Evolutionary conservation across 2,329 filamentous ascomycete genomes (phyloP), one percentile per base, ranked within the genome.

Genomic region (Monosporascus sp.): DNA sequence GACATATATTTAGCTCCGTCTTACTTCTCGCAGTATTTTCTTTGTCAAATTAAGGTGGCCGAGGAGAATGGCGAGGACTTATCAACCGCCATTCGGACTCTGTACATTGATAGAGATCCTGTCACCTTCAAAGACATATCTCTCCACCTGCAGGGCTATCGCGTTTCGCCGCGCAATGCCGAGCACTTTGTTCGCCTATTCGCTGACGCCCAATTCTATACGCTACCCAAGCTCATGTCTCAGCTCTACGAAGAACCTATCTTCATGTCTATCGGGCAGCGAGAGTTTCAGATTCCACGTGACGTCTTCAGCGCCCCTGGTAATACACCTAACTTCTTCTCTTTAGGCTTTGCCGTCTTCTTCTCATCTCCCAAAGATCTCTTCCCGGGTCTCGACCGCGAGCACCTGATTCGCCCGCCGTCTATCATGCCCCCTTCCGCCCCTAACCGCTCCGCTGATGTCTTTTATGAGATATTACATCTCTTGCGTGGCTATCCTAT

Each of bases 91-190:
- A 75, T 96, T 54, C 85, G 88, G 60, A 96, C 93, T 0, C 78
- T 97, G 6, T 97, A 97, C 72, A 97, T 97, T 65, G 93, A 97
- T 70, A 87, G 93, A 56, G 93, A 97, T 70, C 92, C 93, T 0
- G 78, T 78, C 15, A 97, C 91, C 0, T 97, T 97, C 69, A 81
- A 80, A 63, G 90, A 97, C 66, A 97, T 97, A 58, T 88, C 88
- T 38, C 78, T 92, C 52, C 92, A 97, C 75, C 77, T 97, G 22
- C 92, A 96, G 74, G 90, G 93, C 46, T 97, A 97, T 69, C 88
- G 96, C 72, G 81, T 97, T 55, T 79, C 81, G 52, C 92, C 93
- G 3, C 82, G 83, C 57, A 88, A 96, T 72, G 89, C 88, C 49
- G 82, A 84, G 51, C 90, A 97, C 70, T 97, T 93, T 70, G 92